These are phyloP conservation scores for Phytophthora pseudosyringae DNA, from an alignment of 352 stramenopile species.

Conservation along the genomic window DNA sequence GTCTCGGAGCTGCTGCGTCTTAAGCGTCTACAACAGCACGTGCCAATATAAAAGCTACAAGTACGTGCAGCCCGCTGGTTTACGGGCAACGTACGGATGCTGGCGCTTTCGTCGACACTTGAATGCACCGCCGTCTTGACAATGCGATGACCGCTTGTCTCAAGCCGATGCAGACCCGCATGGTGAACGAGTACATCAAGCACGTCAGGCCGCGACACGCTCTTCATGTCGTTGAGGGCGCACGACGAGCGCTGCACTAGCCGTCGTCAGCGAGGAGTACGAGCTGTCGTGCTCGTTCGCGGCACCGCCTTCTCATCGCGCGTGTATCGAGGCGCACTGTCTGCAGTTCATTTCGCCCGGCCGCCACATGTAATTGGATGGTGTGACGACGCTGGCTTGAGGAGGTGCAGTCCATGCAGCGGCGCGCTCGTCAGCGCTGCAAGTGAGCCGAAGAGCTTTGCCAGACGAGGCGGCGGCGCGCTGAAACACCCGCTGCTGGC, in stretches of 20 bases:
- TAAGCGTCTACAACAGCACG: slow-evolving; percentile 1
- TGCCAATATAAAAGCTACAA: background rate
- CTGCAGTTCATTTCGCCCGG: slow-evolving; percentile 19
- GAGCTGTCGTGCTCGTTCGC: background rate
- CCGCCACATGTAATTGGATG: slow-evolving; percentile 22
- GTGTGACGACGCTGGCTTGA: slow-evolving; percentile 16
- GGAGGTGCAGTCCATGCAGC: slow-evolving; percentile 1
- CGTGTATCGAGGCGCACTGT: slow-evolving; percentile 9
- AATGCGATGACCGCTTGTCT: slow-evolving; percentile 16
- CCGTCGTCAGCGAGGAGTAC: slow-evolving; percentile 9
- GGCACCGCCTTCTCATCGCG: slow-evolving; percentile 4
- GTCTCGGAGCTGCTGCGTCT: slow-evolving; percentile 12
- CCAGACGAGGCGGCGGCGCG: slow-evolving; percentile 30
- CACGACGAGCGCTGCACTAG: background rate
- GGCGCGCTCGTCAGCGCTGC: slow-evolving; percentile 6
- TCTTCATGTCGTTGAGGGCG: slow-evolving; percentile 8
- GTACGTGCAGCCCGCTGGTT: background rate
- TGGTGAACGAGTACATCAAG: background rate
- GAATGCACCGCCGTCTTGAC: background rate
- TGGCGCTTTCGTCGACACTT: background rate
- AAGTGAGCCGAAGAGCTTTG: background rate
- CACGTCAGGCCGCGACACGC: slow-evolving; percentile 20
- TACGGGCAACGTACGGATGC: slow-evolving; percentile 10
- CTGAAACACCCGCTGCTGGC: slow-evolving; percentile 24
- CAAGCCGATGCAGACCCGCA: slow-evolving; percentile 1